A percentile compares a stretch with the other conserved stretches of the same genome.
phyloP scores from a whole-genome alignment of 306 rosid species.

The Senna siamea region DNA sequence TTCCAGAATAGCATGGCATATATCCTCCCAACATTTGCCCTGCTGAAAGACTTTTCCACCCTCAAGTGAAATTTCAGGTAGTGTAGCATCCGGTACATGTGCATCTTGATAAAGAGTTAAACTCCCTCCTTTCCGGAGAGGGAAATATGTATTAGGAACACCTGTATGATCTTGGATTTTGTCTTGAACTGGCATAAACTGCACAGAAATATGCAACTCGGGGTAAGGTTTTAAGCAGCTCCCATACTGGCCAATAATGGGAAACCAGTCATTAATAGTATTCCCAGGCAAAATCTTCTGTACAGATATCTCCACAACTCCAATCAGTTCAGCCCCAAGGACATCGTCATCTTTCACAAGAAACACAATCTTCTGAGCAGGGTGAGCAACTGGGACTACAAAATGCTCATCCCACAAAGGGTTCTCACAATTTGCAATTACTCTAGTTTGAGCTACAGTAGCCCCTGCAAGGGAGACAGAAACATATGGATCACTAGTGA shows the following conservation, averaged over 20 bases:
- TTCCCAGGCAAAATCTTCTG: constrained; percentile 54
- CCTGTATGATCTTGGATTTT: constrained; percentile 33
- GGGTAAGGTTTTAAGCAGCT: constrained; percentile 67
- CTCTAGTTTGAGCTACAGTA: constrained; percentile 68
- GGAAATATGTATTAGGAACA: constrained; percentile 66
- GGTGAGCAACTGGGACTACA: constrained; percentile 71
- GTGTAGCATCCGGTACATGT: constrained; percentile 55
- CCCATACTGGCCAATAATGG: constrained; percentile 53
- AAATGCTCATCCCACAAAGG: constrained; percentile 76
- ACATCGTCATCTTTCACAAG: constrained; percentile 71
- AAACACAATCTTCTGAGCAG: constrained; percentile 57
- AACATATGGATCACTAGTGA: constrained; percentile 81
- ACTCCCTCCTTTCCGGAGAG: constrained; percentile 67
- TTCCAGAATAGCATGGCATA: constrained; percentile 76
- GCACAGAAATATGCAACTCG: constrained; percentile 64
- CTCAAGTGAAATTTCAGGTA: constrained; percentile 64
- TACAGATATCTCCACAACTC: constrained; percentile 63
- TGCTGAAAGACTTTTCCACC: constrained; percentile 56
- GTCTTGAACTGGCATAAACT: constrained; percentile 47
- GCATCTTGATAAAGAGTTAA: constrained; percentile 82
- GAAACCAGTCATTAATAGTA: constrained; percentile 67
- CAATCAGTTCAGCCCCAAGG: constrained; percentile 79
- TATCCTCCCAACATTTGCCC: constrained; percentile 73
- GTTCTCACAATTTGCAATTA: constrained; percentile 63
- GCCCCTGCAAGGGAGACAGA: constrained; percentile 71